Evolutionary conservation across 1,284 basidiomycete genomes (phyloP).

Genomic region (Cryptococcus sp.): DNA sequence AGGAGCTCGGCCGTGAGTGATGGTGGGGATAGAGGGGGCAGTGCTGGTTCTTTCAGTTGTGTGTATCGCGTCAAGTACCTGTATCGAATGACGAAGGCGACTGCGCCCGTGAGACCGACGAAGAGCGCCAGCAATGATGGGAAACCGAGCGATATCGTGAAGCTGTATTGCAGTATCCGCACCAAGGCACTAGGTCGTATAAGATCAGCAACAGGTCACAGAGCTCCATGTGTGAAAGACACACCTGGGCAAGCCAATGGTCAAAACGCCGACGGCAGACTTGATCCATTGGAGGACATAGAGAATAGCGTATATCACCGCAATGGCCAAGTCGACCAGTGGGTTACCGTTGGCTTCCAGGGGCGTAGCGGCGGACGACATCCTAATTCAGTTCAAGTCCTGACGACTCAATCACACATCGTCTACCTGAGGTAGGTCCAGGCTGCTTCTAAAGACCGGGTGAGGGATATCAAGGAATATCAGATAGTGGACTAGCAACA

Average conservation of each 20-base stretch:
- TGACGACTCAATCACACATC: too few relatives aligned
- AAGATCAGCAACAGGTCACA: background rate
- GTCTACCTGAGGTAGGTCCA: too few relatives aligned
- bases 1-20: slow-evolving; percentile 34
- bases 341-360: slow-evolving; percentile 56
- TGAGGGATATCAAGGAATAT: too few relatives aligned
- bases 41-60: slow-evolving; percentile 79
- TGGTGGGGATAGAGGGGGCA: slow-evolving; percentile 41
- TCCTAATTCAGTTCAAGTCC: background rate
- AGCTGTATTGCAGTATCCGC: slow-evolving; percentile 77
- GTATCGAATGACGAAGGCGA: slow-evolving; percentile 83
- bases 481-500: too few relatives aligned
- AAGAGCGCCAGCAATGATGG: slow-evolving; percentile 82
- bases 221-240: background rate
- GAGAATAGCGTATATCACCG: slow-evolving; percentile 78
- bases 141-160: slow-evolving; percentile 86
- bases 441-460: too few relatives aligned
- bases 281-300: slow-evolving; percentile 77
- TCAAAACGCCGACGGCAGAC: slow-evolving; percentile 69
- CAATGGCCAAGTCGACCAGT: slow-evolving; percentile 72
- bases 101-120: slow-evolving; percentile 62
- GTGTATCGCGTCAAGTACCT: slow-evolving; percentile 61
- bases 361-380: slow-evolving; percentile 19
- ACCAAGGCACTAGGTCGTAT: slow-evolving; percentile 28
- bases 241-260: slow-evolving; percentile 73